A percentile compares a stretch with the other conserved stretches of the same genome.
Conservation (phyloP, 1,139 yeast genomes). For the Wickerhamomyces sp. region DNA sequence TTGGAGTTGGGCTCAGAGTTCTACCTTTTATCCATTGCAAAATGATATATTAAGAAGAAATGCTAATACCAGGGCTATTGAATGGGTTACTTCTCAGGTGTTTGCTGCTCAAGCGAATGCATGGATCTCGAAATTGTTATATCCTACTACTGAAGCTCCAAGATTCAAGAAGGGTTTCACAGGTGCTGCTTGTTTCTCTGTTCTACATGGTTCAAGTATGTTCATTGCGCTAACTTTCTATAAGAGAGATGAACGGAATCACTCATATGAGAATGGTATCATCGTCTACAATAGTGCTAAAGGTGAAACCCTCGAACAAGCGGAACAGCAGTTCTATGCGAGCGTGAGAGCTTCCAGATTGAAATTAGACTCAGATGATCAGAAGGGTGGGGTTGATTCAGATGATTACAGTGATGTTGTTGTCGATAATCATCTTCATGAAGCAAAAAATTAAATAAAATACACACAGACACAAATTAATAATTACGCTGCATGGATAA, state of each 20-base stretch:
- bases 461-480: too few relatives aligned
- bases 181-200: constrained; percentile 15
- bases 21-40: constrained; percentile 31
- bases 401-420: too few relatives aligned
- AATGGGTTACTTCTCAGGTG: constrained; percentile 32
- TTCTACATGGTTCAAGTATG: constrained; percentile 1
- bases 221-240: constrained; percentile 37
- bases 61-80: constrained; percentile 31
- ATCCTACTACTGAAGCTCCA: constrained; percentile 55
- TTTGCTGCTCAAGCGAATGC: constrained; percentile 31
- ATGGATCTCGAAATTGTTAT: constrained; percentile 39
- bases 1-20: constrained; percentile 32
- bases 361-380: too few relatives aligned
- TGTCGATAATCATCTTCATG: too few relatives aligned
- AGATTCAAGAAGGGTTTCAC: constrained; percentile 46
- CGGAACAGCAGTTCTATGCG: not conserved
- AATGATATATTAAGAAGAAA: constrained; percentile 32
- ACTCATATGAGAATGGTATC: constrained; percentile 44
- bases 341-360: not conserved
- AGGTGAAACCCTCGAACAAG: constrained; percentile 13
- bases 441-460: too few relatives aligned
- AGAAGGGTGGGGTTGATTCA: not conserved
- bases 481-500: too few relatives aligned
- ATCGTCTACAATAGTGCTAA: constrained; percentile 26
- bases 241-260: constrained; percentile 40